Conservation (phyloP, 1,284 basidiomycete species). For the Cystobasidiaceae sp. region DNA sequence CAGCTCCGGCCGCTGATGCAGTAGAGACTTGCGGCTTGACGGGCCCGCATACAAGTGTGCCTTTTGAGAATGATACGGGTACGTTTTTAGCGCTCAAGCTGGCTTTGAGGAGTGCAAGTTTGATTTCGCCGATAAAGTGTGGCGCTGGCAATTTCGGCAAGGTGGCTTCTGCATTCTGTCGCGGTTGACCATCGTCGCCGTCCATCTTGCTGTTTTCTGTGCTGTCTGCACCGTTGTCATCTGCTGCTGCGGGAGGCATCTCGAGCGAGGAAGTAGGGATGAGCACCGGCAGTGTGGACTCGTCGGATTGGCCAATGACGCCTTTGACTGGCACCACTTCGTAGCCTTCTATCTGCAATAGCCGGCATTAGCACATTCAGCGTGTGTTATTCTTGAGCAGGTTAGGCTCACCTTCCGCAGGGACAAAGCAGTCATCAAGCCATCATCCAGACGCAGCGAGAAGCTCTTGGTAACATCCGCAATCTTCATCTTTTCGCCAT, state of each 20-base stretch:
- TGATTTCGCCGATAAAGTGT: conserved; percentile 92
- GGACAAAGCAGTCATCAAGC: conserved; percentile 68
- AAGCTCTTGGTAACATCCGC: conserved; percentile 94
- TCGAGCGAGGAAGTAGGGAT: conserved; percentile 38
- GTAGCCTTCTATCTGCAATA: conserved; percentile 85
- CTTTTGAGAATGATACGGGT: conserved; percentile 57
- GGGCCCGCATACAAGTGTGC: conserved; percentile 81
- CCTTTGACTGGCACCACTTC: conserved; percentile 89
- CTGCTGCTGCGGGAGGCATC: neutral
- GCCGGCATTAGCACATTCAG: conserved; percentile 8
- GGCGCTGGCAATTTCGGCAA: conserved; percentile 68
- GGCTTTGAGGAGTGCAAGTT: conserved; percentile 75
- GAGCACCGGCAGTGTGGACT: conserved; percentile 58
- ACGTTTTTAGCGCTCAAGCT: conserved; percentile 67
- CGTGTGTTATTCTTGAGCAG: neutral
- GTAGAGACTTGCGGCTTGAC: conserved; percentile 34
- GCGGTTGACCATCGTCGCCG: conserved; percentile 1
- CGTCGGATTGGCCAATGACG: conserved; percentile 71
- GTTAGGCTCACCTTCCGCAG: conserved; percentile 68
- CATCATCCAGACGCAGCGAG: conserved; percentile 87
- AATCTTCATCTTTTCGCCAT: conserved; percentile 73
- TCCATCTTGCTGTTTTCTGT: neutral
- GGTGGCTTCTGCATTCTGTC: no score
- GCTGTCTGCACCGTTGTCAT: neutral
- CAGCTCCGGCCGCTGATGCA: no score